Conservation (phyloP, 352 stramenopile species). For the Stramenopiles sp. region DNA sequence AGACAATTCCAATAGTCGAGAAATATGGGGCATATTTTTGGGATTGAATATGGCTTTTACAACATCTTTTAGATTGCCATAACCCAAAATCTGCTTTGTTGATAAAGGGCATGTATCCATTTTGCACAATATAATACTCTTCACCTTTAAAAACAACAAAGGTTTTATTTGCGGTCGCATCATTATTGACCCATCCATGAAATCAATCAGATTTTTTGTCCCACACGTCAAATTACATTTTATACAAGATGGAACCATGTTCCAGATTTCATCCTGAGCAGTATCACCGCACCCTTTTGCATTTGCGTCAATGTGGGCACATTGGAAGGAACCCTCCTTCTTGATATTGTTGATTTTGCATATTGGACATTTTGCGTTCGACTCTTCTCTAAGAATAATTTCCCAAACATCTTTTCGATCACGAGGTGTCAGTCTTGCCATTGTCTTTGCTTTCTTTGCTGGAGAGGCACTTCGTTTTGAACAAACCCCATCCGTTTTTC, state of each 20-base stretch:
- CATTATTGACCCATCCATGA: background rate
- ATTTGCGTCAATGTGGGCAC: background rate
- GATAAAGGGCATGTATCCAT: background rate
- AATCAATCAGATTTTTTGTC: conserved; percentile 7
- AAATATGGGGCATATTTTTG: background rate
- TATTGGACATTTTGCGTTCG: background rate
- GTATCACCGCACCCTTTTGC: background rate
- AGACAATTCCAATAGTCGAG: background rate
- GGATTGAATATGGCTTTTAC: background rate
- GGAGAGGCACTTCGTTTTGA: too few species aligned
- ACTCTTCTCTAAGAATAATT: background rate
- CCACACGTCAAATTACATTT: background rate
- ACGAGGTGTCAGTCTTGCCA: conserved; percentile 3
- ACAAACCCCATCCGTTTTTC: too few species aligned
- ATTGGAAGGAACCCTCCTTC: conserved; percentile 2
- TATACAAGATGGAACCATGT: background rate
- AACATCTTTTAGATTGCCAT: background rate
- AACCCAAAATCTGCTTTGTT: background rate
- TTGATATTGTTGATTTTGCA: conserved; percentile 3
- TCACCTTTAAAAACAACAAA: background rate
- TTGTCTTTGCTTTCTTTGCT: background rate
- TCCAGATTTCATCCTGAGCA: background rate
- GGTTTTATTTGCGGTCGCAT: background rate
- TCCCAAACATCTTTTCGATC: background rate
- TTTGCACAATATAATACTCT: background rate